A percentile compares a stretch with the other conserved stretches of the same genome.
phyloP scores from a whole-genome alignment of 2,329 filamentous ascomycete species.

The Drechslerella coelobrocha region DNA sequence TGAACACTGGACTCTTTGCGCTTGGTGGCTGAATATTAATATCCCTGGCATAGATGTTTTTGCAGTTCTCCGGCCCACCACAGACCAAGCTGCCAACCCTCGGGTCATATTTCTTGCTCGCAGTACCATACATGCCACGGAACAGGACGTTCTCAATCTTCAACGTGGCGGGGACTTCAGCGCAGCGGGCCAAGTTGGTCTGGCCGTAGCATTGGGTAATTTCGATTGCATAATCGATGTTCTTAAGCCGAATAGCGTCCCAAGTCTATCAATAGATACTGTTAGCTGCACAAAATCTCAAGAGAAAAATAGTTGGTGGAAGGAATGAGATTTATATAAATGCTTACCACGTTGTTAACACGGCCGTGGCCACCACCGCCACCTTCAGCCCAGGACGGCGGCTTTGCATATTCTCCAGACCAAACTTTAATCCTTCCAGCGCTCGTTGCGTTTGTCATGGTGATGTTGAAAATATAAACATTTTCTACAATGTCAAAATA shows the following conservation, averaged over 20 bases:
- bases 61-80: constrained; percentile 59
- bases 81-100: constrained; percentile 62
- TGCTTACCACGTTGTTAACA: constrained; percentile 66
- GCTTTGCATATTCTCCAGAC: constrained; percentile 64
- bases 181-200: constrained; percentile 64
- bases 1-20: constrained; percentile 59
- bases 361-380: constrained; percentile 70
- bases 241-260: constrained; percentile 66
- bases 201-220: constrained; percentile 68
- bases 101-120: constrained; percentile 60
- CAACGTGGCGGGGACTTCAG: constrained; percentile 52
- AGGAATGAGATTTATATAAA: constrained; percentile 57
- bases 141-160: constrained; percentile 62
- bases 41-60: constrained; percentile 62
- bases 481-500: constrained; percentile 73
- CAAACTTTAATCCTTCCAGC: constrained; percentile 77
- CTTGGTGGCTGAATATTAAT: constrained; percentile 63
- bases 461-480: constrained; percentile 69
- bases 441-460: constrained; percentile 66
- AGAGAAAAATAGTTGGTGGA: constrained; percentile 60
- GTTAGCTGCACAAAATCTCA: background rate
- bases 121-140: constrained; percentile 66
- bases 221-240: constrained; percentile 70
- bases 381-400: constrained; percentile 67
- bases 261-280: constrained; percentile 65